A percentile compares a stretch with the other conserved stretches of the same genome.
phyloP scores from a whole-genome alignment of 192 early-diverging fungal genomes.

The Spizellomyces punctatus region DNA sequence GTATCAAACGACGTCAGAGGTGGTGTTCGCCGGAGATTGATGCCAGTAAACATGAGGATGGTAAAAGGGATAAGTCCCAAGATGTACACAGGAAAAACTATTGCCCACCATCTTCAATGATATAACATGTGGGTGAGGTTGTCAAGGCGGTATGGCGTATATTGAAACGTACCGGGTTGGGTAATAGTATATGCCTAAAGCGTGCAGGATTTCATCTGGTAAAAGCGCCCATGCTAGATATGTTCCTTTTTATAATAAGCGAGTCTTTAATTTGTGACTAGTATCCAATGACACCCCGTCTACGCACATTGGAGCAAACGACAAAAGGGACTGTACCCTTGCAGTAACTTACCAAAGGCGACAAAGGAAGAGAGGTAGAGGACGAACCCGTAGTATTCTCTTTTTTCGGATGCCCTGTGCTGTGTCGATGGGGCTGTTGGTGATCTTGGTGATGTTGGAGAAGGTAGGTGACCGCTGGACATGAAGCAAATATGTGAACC shows the following conservation, averaged over 20 bases:
- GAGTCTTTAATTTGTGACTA: too few species aligned
- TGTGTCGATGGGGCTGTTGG: neutral
- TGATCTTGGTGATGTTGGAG: too few species aligned
- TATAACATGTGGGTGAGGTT: slow-evolving; percentile 29
- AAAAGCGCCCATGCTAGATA: slow-evolving; percentile 85
- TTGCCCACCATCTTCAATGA: slow-evolving; percentile 79
- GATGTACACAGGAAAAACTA: slow-evolving; percentile 79
- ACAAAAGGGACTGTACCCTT: too few species aligned
- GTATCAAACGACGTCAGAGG: slow-evolving; percentile 72
- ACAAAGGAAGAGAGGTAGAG: slow-evolving; percentile 80
- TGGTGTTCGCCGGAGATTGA: slow-evolving; percentile 78
- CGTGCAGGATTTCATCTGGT: slow-evolving; percentile 71
- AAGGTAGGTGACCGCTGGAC: too few species aligned
- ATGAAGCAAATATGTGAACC: too few species aligned
- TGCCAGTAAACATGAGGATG: slow-evolving; percentile 71
- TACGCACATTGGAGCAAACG: neutral
- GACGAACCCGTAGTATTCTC: slow-evolving; percentile 88
- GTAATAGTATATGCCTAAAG: slow-evolving; percentile 80
- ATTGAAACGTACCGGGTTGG: slow-evolving; percentile 65
- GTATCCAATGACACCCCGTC: too few species aligned
- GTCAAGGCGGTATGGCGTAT: neutral
- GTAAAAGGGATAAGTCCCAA: slow-evolving; percentile 75
- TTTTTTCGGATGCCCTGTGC: slow-evolving; percentile 7
- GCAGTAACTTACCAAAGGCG: slow-evolving; percentile 52
- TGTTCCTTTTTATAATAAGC: neutral